Evolutionary conservation across 495 filamentous ascomycete species (phyloP).

Genomic region (Hypoxylon intermedium): DNA sequence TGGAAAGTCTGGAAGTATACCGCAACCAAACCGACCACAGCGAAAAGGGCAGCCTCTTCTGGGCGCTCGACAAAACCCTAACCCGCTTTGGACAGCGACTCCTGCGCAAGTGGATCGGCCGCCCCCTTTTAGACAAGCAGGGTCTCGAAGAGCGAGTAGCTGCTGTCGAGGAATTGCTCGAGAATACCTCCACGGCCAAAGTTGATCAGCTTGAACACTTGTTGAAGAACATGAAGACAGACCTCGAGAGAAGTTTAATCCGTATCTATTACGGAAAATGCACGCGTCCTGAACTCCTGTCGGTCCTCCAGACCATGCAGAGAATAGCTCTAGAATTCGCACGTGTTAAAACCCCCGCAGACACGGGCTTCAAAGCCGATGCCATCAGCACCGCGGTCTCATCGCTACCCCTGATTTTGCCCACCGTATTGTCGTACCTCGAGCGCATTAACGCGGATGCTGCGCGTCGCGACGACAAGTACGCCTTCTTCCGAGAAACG

Average conservation of each 20-base stretch:
- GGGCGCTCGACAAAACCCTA: constrained; percentile 90
- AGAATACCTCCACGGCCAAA: constrained; percentile 65
- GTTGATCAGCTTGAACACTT: constrained; percentile 77
- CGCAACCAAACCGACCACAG: constrained; percentile 90
- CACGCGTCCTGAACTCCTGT: constrained; percentile 86
- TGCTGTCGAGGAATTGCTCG: constrained; percentile 88
- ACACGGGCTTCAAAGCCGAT: constrained; percentile 76
- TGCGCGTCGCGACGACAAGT: constrained; percentile 88
- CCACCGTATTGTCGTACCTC: constrained; percentile 73
- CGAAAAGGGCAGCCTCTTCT: constrained; percentile 89
- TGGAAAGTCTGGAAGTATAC: constrained; percentile 94
- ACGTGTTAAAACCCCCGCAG: constrained; percentile 65
- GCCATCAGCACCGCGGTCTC: constrained; percentile 77
- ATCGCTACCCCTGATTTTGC: constrained; percentile 75
- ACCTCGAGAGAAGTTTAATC: constrained; percentile 91
- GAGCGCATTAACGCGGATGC: constrained; percentile 87
- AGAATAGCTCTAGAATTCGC: constrained; percentile 77
- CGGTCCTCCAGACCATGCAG: constrained; percentile 83
- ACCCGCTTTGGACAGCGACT: constrained; percentile 90
- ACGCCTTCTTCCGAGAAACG: constrained; percentile 87
- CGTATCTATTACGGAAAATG: constrained; percentile 97
- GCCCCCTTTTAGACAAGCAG: constrained; percentile 81
- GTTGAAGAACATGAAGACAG: constrained; percentile 73
- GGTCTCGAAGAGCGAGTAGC: constrained; percentile 82
- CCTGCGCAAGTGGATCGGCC: constrained; percentile 92